These are phyloP conservation scores for Metarhizium robertsii DNA, from an alignment of 2,329 filamentous ascomycete species.

Conservation along the genomic window DNA sequence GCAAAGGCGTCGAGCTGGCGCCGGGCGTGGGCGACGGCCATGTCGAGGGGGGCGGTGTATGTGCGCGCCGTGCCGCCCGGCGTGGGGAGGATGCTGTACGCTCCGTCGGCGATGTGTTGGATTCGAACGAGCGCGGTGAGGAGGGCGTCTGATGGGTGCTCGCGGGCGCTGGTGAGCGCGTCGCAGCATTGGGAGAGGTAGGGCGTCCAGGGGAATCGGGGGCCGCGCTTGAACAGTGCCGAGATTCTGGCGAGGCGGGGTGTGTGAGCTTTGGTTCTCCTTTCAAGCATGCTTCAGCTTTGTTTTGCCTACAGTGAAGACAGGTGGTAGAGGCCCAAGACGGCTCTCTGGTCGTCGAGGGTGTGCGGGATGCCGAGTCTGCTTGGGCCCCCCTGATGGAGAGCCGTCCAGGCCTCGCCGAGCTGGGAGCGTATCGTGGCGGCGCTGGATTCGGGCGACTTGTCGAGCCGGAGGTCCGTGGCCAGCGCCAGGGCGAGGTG, in stretches of 20 bases:
- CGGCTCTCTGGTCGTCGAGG: conserved; percentile 27
- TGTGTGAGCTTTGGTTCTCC: background rate
- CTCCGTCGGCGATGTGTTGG: conserved; percentile 22
- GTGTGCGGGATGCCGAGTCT: no score
- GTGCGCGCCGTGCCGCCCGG: conserved; percentile 9
- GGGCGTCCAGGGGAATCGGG: conserved; percentile 19
- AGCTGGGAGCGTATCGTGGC: no score
- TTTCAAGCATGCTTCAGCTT: background rate
- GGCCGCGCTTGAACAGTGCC: conserved; percentile 22
- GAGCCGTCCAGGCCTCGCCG: no score
- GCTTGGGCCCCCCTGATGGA: no score
- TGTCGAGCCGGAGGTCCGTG: no score
- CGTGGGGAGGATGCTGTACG: conserved; percentile 15
- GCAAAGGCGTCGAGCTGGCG: background rate
- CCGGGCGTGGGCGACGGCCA: conserved; percentile 18
- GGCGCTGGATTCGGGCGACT: no score
- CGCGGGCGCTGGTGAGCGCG: conserved; percentile 14
- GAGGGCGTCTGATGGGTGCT: conserved; percentile 22
- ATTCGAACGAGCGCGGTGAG: conserved; percentile 24
- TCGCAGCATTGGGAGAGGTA: conserved; percentile 27
- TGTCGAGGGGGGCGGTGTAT: conserved; percentile 18
- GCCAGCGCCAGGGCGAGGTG: conserved; percentile 25
- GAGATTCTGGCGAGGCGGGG: conserved; percentile 11
- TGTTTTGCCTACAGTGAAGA: conserved; percentile 19
- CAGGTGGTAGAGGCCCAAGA: conserved; percentile 30